These are phyloP conservation scores for Tuber melanosporum DNA, from an alignment of 495 filamentous ascomycete species.

Conservation along the genomic window DNA sequence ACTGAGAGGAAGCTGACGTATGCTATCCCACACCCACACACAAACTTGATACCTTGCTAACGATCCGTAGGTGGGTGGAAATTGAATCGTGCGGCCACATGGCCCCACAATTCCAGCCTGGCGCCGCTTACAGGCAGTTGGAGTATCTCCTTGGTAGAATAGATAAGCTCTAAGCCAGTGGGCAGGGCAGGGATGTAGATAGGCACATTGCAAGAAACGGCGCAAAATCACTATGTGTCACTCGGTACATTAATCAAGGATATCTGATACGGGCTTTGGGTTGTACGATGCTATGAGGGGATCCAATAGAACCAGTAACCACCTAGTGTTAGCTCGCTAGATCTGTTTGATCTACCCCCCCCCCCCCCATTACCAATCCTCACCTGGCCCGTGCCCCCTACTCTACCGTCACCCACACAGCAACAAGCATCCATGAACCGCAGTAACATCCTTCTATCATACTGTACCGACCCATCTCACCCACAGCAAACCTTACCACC, in stretches of 20 bases:
- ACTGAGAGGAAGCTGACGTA: constrained; percentile 67
- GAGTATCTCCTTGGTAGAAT: constrained; percentile 63
- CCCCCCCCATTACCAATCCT: not conserved
- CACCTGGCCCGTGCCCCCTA: not conserved
- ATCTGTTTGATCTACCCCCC: not conserved
- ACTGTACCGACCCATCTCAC: not conserved
- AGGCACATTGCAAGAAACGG: too few relatives aligned
- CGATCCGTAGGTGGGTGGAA: constrained; percentile 36
- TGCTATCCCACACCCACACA: constrained; percentile 7
- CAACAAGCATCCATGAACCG: not conserved
- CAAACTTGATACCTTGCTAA: not conserved
- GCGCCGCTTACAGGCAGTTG: constrained; percentile 59
- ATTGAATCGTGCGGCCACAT: constrained; percentile 58
- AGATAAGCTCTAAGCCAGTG: not conserved
- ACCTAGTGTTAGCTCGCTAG: not conserved
- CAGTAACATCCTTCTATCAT: not conserved
- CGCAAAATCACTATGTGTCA: not conserved
- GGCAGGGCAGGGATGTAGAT: not conserved
- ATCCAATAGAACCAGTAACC: not conserved
- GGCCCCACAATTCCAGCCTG: constrained; percentile 60
- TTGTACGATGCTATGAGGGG: not conserved
- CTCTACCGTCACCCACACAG: not conserved
- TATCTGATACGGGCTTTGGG: not conserved
- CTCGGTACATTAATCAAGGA: not conserved
- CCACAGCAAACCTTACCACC: not conserved